phyloP scores from a whole-genome alignment of 805 yeast species.

The Candida boleticola region DNA sequence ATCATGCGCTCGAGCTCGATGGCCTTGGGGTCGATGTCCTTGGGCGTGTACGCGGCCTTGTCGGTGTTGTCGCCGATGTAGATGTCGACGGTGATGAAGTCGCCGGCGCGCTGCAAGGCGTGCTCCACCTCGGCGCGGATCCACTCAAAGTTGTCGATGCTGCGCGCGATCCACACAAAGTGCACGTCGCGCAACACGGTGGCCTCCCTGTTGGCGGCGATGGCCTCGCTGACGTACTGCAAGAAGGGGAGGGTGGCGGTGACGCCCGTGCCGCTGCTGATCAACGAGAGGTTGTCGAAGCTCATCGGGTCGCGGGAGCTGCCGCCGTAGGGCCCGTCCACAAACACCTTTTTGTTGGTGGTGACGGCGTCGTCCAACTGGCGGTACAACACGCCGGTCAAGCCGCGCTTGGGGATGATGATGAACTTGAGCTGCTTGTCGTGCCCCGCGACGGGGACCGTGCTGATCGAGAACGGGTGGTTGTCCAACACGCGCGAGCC shows the following conservation, averaged over 20 bases:
- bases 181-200: conserved; percentile 25
- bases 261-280: conserved; percentile 53
- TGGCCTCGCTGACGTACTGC: conserved; percentile 19
- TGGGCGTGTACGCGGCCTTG: not conserved
- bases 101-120: conserved; percentile 25
- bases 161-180: conserved; percentile 46
- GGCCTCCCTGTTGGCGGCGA: conserved; percentile 6
- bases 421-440: conserved; percentile 38
- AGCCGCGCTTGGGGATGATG: conserved; percentile 45
- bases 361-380: conserved; percentile 26
- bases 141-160: conserved; percentile 37
- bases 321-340: conserved; percentile 64
- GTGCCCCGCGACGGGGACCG: conserved; percentile 14
- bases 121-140: conserved; percentile 31
- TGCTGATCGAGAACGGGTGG: conserved; percentile 56
- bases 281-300: conserved; percentile 42
- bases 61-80: conserved; percentile 14
- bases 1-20: not conserved
- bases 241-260: conserved; percentile 49
- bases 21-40: not conserved
- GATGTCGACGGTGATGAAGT: conserved; percentile 23
- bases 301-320: conserved; percentile 41
- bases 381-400: conserved; percentile 36
- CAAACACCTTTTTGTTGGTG: conserved; percentile 29
- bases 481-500: conserved; percentile 46